Percentiles rank a stretch among this genome's conserved stretches.
Conservation (phyloP, 2,329 filamentous ascomycete species). For the Hypoxylon sp. region DNA sequence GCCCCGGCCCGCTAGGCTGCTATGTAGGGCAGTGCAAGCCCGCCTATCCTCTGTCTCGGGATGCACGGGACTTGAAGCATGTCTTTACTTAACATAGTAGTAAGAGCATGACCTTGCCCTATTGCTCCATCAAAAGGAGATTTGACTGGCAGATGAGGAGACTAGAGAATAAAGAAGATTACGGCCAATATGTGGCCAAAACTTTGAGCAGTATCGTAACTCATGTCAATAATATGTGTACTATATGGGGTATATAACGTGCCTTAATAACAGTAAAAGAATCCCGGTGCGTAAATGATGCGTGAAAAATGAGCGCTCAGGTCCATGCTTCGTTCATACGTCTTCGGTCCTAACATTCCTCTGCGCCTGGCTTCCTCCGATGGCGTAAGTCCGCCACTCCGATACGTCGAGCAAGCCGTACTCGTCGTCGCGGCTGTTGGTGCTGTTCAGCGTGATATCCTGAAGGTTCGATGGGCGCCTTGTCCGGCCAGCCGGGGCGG, state of each 20-base stretch:
- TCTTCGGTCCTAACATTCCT: conserved; percentile 2
- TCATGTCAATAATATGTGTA: not conserved
- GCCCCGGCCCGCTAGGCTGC: not conserved
- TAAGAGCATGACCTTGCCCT: too few species aligned
- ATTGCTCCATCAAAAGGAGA: too few species aligned
- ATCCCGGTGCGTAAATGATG: not conserved
- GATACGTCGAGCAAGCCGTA: conserved; percentile 23
- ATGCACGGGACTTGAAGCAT: too few species aligned
- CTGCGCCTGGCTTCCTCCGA: conserved; percentile 15
- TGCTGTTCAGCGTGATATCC: conserved; percentile 6
- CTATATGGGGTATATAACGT: conserved; percentile 24
- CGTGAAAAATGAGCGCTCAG: not conserved
- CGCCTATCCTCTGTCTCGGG: conserved; percentile 2
- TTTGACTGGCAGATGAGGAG: too few species aligned
- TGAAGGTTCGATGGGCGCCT: not conserved
- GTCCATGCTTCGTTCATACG: conserved; percentile 16
- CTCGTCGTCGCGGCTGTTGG: conserved; percentile 19
- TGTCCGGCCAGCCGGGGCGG: conserved; percentile 10
- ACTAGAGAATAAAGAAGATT: too few species aligned
- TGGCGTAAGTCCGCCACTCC: conserved; percentile 1
- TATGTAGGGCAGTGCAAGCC: too few species aligned
- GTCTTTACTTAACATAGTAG: too few species aligned
- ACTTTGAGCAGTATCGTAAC: conserved; percentile 2
- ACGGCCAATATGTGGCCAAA: not conserved
- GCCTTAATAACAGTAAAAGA: conserved; percentile 5